These are phyloP conservation scores for Aphanocladium album DNA, from an alignment of 2,329 filamentous ascomycete species.

Conservation along the genomic window DNA sequence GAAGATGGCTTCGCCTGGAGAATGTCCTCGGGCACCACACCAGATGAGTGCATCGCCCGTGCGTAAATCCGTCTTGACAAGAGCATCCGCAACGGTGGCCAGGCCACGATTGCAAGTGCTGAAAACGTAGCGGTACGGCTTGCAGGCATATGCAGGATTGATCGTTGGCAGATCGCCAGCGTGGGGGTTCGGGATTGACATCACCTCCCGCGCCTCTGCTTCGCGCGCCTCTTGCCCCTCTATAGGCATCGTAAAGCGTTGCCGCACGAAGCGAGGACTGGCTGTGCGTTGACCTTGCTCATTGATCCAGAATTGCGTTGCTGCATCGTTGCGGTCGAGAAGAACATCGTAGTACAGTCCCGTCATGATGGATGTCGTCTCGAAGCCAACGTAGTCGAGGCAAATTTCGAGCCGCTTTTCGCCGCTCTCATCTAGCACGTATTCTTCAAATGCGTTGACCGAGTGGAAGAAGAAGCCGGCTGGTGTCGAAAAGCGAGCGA, in stretches of 20 bases:
- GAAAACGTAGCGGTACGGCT: constrained; percentile 51
- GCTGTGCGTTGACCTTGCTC: constrained; percentile 16
- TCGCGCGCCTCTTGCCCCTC: neutral
- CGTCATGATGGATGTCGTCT: constrained; percentile 40
- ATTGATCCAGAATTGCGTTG: constrained; percentile 21
- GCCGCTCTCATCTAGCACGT: constrained; percentile 40
- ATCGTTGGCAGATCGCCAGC: constrained; percentile 55
- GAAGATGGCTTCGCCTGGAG: constrained; percentile 60
- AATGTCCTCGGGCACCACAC: constrained; percentile 49
- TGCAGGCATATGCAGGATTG: constrained; percentile 48
- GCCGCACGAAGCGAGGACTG: constrained; percentile 1
- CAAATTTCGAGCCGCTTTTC: constrained; percentile 59
- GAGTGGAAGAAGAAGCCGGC: constrained; percentile 69
- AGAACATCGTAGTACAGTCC: constrained; percentile 61
- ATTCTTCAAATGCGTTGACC: constrained; percentile 64
- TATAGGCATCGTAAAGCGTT: neutral
- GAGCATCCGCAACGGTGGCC: constrained; percentile 46
- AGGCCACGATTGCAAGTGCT: constrained; percentile 45
- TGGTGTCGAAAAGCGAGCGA: constrained; percentile 57
- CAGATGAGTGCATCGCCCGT: constrained; percentile 45
- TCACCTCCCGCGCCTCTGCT: neutral
- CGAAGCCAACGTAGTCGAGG: constrained; percentile 33
- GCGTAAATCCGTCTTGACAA: constrained; percentile 54
- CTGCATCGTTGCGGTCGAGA: constrained; percentile 35
- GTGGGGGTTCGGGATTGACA: constrained; percentile 34